Percentiles rank a stretch among this genome's conserved stretches.
phyloP scores from a whole-genome alignment of 2,329 filamentous ascomycete genomes.

The Penicillium paneum region DNA sequence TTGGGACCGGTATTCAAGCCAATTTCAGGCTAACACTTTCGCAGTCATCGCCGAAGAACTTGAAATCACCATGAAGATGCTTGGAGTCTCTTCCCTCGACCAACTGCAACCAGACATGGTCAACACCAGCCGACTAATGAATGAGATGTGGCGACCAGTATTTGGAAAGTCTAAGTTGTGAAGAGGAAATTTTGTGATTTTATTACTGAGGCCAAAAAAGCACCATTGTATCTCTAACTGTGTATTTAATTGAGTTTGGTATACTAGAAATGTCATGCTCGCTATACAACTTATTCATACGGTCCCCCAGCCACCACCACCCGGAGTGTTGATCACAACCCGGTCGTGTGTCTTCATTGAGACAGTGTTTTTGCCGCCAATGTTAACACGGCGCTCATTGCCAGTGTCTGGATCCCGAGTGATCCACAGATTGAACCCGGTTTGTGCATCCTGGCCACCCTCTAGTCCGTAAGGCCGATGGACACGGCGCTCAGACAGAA shows the following conservation, averaged over 20 bases:
- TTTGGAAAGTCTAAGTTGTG: slow-evolving; percentile 11
- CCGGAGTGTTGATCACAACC: slow-evolving; percentile 60
- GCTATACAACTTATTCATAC: slow-evolving; percentile 4
- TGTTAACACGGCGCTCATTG: slow-evolving; percentile 53
- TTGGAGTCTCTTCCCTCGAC: slow-evolving; percentile 16
- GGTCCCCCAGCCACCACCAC: slow-evolving; percentile 45
- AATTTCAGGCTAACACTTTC: not conserved
- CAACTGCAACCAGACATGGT: slow-evolving; percentile 18
- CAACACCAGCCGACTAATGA: slow-evolving; percentile 16
- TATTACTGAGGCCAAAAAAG: not conserved
- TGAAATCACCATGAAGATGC: slow-evolving; percentile 22
- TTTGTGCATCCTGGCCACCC: slow-evolving; percentile 74
- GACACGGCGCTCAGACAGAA: slow-evolving; percentile 73
- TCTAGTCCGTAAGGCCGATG: slow-evolving; percentile 77
- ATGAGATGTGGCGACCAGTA: slow-evolving; percentile 20
- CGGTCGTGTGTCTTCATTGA: slow-evolving; percentile 58
- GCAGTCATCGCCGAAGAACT: slow-evolving; percentile 17
- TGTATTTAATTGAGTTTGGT: slow-evolving; percentile 1
- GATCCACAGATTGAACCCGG: slow-evolving; percentile 86
- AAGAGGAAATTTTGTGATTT: not conserved
- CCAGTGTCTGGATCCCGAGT: slow-evolving; percentile 61
- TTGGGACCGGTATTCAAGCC: not conserved
- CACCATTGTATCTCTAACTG: not conserved
- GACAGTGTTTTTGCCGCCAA: slow-evolving; percentile 63
- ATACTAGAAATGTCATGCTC: not conserved